Evolutionary conservation across 257 asterid genomes (phyloP), one percentile per base, ranked within the genome.

Genomic region (Nicotiana benthamiana): DNA sequence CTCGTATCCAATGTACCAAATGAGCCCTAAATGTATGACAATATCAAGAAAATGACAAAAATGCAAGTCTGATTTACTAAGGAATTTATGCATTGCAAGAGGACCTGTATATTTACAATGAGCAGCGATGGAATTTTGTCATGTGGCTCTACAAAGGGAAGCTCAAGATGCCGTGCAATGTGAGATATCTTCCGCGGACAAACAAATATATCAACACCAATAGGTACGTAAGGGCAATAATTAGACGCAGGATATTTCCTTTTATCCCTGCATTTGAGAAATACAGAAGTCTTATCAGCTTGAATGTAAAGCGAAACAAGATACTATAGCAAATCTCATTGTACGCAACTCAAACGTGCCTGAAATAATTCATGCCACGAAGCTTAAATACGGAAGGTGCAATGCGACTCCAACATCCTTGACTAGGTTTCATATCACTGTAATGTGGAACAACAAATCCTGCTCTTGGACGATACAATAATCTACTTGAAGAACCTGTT

Each of bases 41-140:
- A 24, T 48, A 3, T 74, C 26, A 48, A 74, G 43, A 74, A 48
- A 65, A 30, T 6, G 22, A 8, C 6, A 16, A 8, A 65, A 46
- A 26, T 72, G 60, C 4, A 48, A 16, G 24, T 43, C 24, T 72
- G 52, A 48, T 74, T 13, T 74, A 48, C 15, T 51, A 51, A 3
- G 56, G 56, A 12, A 11, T 13, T 51, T 11, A 51, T 51, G 56
- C 56, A 51, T 11, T 51, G 56, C 56, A 51, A 51, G 18, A 17
- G 26, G 40, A 90, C 98, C 97, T 95, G 99, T 75, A 95, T 86
- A 79, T 95, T 95, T 46, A 93, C 90, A 64, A 95, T 84, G 36
- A 95, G 84, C 16, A 95, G 63, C 11, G 97, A 85, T 36, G 99
- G 99, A 59, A 95, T 80, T 86, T 89, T 86, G 22, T 81, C 81